A percentile compares a stretch with the other conserved stretches of the same genome.
These are phyloP conservation scores for Cryptococcus sp. DNA, from an alignment of 1,284 basidiomycete genomes.

Conservation along the genomic window DNA sequence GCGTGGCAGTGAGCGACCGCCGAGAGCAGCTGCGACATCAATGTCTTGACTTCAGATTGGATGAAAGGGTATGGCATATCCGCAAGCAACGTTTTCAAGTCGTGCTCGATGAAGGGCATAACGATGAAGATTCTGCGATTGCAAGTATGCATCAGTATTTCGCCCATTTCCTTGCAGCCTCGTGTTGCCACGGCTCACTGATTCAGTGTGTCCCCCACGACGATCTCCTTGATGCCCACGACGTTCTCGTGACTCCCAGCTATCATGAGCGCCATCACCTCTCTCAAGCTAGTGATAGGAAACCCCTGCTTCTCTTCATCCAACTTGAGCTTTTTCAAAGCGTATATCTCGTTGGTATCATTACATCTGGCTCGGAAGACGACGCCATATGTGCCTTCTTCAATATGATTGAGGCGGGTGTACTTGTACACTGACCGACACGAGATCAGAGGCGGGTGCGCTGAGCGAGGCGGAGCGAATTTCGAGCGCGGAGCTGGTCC, in stretches of 20 bases:
- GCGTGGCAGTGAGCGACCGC: slow-evolving; percentile 90
- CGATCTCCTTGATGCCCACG: slow-evolving; percentile 91
- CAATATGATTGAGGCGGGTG: slow-evolving; percentile 94
- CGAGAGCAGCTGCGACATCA: slow-evolving; percentile 90
- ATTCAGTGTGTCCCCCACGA: slow-evolving; percentile 97
- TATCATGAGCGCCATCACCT: slow-evolving; percentile 91
- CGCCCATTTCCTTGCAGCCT: no score
- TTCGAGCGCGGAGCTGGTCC: slow-evolving; percentile 35
- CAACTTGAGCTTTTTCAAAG: slow-evolving; percentile 96
- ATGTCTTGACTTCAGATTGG: slow-evolving; percentile 96
- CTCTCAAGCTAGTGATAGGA: slow-evolving; percentile 93
- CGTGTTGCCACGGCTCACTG: slow-evolving; percentile 68
- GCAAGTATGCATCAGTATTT: no score
- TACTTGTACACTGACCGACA: slow-evolving; percentile 91
- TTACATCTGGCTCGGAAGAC: slow-evolving; percentile 95
- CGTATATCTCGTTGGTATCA: slow-evolving; percentile 90
- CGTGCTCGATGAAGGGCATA: slow-evolving; percentile 99
- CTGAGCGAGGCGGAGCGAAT: slow-evolving; percentile 68
- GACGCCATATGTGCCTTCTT: slow-evolving; percentile 97
- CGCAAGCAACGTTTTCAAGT: slow-evolving; percentile 91
- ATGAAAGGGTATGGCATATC: slow-evolving; percentile 93
- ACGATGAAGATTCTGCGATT: slow-evolving; percentile 89
- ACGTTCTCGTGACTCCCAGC: slow-evolving; percentile 88
- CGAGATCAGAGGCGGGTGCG: slow-evolving; percentile 72
- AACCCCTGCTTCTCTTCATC: slow-evolving; percentile 98